phyloP scores from a whole-genome alignment of 495 filamentous ascomycete species.

The Hyaloscypha bicolor region DNA sequence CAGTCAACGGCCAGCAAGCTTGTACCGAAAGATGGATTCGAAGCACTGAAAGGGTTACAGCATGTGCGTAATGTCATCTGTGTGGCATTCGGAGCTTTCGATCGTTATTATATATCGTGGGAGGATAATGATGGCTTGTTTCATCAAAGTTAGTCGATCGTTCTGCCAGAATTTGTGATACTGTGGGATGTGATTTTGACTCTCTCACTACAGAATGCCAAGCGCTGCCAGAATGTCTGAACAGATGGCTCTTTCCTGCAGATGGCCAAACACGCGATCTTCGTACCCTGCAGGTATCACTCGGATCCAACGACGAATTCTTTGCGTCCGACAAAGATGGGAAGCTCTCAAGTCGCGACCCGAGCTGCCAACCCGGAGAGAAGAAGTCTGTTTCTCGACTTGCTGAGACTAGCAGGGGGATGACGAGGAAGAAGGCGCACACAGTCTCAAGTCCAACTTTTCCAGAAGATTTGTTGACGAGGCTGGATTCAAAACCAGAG shows the following conservation, averaged over 20 bases:
- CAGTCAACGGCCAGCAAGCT: background rate
- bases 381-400: background rate
- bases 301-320: constrained; percentile 45
- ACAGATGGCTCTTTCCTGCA: constrained; percentile 43
- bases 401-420: background rate
- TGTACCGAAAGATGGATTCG: constrained; percentile 9
- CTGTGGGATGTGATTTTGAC: background rate
- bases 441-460: constrained; percentile 17
- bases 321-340: constrained; percentile 45
- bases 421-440: constrained; percentile 21
- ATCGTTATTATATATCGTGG: constrained; percentile 27
- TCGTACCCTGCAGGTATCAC: constrained; percentile 42
- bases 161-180: background rate
- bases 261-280: constrained; percentile 42
- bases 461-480: background rate
- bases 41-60: constrained; percentile 11
- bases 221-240: constrained; percentile 39
- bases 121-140: constrained; percentile 21
- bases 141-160: constrained; percentile 20
- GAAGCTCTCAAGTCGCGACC: constrained; percentile 37
- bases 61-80: constrained; percentile 20
- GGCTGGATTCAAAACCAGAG: background rate
- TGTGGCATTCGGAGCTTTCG: constrained; percentile 28
- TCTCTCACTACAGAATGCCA: constrained; percentile 36
- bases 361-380: background rate